Percentiles rank a stretch among this genome's conserved stretches.
Conservation (phyloP, 2,329 filamentous ascomycete genomes). For the Diplodia intermedia region DNA sequence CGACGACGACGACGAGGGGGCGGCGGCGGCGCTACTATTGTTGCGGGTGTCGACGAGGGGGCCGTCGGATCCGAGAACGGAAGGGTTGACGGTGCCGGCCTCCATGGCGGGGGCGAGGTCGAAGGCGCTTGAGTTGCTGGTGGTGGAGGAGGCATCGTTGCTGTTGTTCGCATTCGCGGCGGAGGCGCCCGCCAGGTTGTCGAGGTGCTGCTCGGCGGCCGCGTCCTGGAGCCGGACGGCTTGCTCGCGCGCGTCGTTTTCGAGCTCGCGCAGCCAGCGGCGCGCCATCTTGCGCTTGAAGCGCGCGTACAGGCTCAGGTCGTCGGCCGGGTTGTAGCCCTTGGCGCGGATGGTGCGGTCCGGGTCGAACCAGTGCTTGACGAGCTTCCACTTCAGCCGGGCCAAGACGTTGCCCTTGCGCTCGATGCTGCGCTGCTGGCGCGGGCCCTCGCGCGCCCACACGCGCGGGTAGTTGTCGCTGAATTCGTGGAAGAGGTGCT, state of each 20-base stretch:
- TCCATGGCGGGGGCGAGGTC: slow-evolving; percentile 9
- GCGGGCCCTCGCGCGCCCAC: slow-evolving; percentile 58
- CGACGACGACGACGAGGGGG: background rate
- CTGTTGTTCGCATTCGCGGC: background rate
- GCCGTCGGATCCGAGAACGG: background rate
- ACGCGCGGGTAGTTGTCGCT: slow-evolving; percentile 54
- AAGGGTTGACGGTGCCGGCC: background rate
- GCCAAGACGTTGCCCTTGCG: slow-evolving; percentile 51
- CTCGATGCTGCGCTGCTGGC: slow-evolving; percentile 43
- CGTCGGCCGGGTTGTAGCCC: slow-evolving; percentile 44
- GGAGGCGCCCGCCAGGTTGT: background rate
- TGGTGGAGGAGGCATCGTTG: background rate
- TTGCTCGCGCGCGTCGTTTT: slow-evolving; percentile 1
- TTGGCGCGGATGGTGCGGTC: slow-evolving; percentile 50
- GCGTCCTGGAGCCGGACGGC: background rate
- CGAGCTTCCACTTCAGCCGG: slow-evolving; percentile 56
- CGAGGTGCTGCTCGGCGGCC: background rate
- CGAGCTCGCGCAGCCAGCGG: slow-evolving; percentile 49
- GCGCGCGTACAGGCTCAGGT: slow-evolving; percentile 49
- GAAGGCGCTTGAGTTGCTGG: slow-evolving; percentile 10
- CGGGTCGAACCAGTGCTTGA: slow-evolving; percentile 55
- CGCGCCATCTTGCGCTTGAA: slow-evolving; percentile 50
- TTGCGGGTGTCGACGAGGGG: background rate
- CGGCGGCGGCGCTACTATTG: background rate
- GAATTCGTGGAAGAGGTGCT: slow-evolving; percentile 58